These are phyloP conservation scores for Leccinum subfulvum DNA, from an alignment of 1,284 basidiomycete species.

Conservation along the genomic window DNA sequence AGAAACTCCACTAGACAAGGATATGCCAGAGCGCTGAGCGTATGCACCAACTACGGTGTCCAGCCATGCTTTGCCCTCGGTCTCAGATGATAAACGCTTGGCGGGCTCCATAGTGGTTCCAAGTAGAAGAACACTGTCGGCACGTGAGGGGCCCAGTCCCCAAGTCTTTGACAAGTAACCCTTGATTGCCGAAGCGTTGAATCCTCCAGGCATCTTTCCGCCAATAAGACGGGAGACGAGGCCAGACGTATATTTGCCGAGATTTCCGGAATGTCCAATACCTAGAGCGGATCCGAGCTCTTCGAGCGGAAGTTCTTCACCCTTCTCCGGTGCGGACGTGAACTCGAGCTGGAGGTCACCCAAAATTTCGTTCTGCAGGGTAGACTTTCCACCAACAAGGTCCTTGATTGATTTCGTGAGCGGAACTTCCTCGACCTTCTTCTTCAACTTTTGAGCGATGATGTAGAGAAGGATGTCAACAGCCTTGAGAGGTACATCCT, in stretches of 20 bases:
- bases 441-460: constrained; percentile 98
- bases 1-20: constrained; percentile 68
- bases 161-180: constrained; percentile 85
- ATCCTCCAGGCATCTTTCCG: constrained; percentile 98
- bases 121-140: constrained; percentile 89
- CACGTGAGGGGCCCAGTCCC: constrained; percentile 88
- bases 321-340: constrained; percentile 92
- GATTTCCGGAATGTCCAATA: constrained; percentile 79
- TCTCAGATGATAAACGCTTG: constrained; percentile 90
- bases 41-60: constrained; percentile 85
- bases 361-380: constrained; percentile 94
- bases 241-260: constrained; percentile 95
- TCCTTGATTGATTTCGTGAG: constrained; percentile 98
- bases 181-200: constrained; percentile 95
- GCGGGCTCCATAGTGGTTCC: constrained; percentile 91
- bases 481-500: constrained; percentile 91
- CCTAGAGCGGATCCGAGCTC: constrained; percentile 89
- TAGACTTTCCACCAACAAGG: constrained; percentile 97
- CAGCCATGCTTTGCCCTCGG: constrained; percentile 92
- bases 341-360: constrained; percentile 93
- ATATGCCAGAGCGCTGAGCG: constrained; percentile 85
- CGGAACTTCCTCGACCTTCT: constrained; percentile 85
- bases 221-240: constrained; percentile 91
- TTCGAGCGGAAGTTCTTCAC: constrained; percentile 93
- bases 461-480: constrained; percentile 87